These are phyloP conservation scores for Aspergillus sp. DNA, from an alignment of 2,329 filamentous ascomycete genomes.

Conservation along the genomic window DNA sequence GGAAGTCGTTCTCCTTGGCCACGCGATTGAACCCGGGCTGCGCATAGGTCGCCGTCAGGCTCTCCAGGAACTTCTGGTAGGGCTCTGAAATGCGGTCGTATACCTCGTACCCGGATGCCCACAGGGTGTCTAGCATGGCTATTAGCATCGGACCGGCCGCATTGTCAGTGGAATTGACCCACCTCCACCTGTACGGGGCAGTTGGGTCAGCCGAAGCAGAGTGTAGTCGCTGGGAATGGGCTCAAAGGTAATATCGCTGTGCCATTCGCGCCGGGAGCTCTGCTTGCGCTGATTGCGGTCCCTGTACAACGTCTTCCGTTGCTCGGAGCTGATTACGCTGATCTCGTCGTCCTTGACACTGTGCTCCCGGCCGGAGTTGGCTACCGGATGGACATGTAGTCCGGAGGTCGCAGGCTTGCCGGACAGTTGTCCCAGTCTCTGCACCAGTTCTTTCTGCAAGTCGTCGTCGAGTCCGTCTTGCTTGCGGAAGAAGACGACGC, in stretches of 20 bases:
- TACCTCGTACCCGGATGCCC: conserved; percentile 44
- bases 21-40: conserved; percentile 31
- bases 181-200: conserved; percentile 45
- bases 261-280: conserved; percentile 42
- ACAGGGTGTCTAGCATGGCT: conserved; percentile 38
- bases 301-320: conserved; percentile 40
- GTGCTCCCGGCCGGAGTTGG: conserved; percentile 49
- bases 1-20: conserved; percentile 30
- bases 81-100: conserved; percentile 42
- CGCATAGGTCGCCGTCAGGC: conserved; percentile 37
- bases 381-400: conserved; percentile 49
- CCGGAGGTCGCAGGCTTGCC: conserved; percentile 48
- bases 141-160: not conserved
- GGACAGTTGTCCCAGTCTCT: conserved; percentile 48
- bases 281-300: conserved; percentile 31
- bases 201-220: conserved; percentile 44
- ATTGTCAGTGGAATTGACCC: not conserved
- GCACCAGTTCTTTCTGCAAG: conserved; percentile 53
- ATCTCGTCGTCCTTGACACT: conserved; percentile 50
- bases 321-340: conserved; percentile 47
- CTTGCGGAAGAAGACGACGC: conserved; percentile 55
- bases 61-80: conserved; percentile 40
- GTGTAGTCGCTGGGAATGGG: conserved; percentile 49
- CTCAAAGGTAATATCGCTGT: conserved; percentile 53
- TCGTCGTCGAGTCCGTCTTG: conserved; percentile 51